phyloP scores from a whole-genome alignment of 805 yeast species.

The Candida xyloterini region DNA sequence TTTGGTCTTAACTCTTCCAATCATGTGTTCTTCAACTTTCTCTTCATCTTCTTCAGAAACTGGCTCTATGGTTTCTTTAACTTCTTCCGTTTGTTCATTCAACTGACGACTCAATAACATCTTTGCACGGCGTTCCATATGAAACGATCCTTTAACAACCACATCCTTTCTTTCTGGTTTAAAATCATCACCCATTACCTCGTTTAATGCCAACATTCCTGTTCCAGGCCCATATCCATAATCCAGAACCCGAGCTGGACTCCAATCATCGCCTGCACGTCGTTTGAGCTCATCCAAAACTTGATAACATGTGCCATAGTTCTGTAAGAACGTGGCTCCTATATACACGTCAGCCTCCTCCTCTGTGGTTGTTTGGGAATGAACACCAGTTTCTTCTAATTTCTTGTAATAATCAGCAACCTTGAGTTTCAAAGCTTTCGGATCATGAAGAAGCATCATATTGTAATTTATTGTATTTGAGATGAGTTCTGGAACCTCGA shows the following conservation, averaged over 20 bases:
- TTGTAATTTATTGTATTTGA: constrained; percentile 60
- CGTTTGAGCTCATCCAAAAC: constrained; percentile 64
- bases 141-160: constrained; percentile 62
- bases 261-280: constrained; percentile 53
- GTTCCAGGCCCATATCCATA: constrained; percentile 91
- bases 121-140: constrained; percentile 81
- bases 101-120: constrained; percentile 68
- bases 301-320: constrained; percentile 67
- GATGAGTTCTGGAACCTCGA: constrained; percentile 54
- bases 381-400: constrained; percentile 52
- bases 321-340: constrained; percentile 76
- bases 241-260: constrained; percentile 68
- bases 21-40: constrained; percentile 30
- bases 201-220: constrained; percentile 85
- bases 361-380: constrained; percentile 36
- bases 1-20: constrained; percentile 57
- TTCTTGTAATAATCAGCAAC: constrained; percentile 40
- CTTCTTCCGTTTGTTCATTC: constrained; percentile 47
- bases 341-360: constrained; percentile 75
- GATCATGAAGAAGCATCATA: constrained; percentile 57
- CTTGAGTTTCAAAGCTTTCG: constrained; percentile 59
- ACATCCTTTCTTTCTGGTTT: constrained; percentile 64
- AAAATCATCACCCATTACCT: constrained; percentile 66
- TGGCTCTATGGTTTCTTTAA: constrained; percentile 5
- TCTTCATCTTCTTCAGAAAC: constrained; percentile 8